Evolutionary conservation across 2,329 filamentous ascomycete genomes (phyloP).

Genomic region (Sarocladium kiliense): DNA sequence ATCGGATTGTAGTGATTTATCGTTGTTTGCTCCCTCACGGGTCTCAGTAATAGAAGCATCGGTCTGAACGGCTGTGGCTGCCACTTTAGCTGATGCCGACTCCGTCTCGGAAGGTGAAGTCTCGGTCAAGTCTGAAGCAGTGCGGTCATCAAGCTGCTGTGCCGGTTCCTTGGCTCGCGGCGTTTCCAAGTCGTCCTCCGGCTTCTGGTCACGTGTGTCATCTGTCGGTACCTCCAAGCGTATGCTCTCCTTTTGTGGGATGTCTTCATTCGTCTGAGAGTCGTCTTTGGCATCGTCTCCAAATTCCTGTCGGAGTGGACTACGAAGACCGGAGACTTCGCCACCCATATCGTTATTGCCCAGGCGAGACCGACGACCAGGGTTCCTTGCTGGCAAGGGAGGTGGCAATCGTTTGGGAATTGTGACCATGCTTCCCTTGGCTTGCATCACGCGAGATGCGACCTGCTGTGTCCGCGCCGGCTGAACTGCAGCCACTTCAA

Average conservation of each 20-base stretch:
- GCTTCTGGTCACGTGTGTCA: neutral
- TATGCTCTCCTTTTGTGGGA: neutral
- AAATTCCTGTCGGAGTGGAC: constrained; percentile 47
- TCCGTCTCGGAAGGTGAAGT: neutral
- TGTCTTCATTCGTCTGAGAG: neutral
- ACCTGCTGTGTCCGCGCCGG: constrained; percentile 51
- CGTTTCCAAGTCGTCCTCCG: neutral
- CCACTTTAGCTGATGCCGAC: neutral
- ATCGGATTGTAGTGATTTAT: neutral
- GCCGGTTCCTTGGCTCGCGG: neutral
- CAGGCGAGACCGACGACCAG: constrained; percentile 53
- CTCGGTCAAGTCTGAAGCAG: neutral
- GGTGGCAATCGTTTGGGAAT: constrained; percentile 79
- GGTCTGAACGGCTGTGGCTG: neutral
- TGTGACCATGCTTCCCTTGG: constrained; percentile 74
- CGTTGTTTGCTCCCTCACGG: neutral
- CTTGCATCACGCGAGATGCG: constrained; percentile 61
- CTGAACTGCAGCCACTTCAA: constrained; percentile 58
- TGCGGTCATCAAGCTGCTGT: neutral
- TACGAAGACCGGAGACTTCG: constrained; percentile 48
- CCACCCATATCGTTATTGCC: constrained; percentile 53
- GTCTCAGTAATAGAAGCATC: neutral
- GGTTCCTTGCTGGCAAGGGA: constrained; percentile 71
- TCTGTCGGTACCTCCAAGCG: neutral
- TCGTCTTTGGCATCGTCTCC: constrained; percentile 21